Evolutionary conservation across 371 early-diverging fungal genomes (phyloP).

Genomic region (Actinomucor elegans): DNA sequence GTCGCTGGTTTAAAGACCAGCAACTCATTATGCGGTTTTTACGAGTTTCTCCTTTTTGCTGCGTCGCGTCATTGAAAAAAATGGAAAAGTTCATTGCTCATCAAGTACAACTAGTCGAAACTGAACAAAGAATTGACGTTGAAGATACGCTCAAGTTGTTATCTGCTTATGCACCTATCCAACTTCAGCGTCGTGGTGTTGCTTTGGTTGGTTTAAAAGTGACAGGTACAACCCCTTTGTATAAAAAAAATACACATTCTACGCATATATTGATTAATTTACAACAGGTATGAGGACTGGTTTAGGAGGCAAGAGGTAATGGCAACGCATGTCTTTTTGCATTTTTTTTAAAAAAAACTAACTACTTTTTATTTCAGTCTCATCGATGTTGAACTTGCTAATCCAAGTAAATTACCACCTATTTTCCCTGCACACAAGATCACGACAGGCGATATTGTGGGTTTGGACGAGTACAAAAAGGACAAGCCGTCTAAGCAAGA

Average conservation of each 20-base stretch:
- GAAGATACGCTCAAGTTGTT: slow-evolving; percentile 57
- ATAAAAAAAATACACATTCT: too few species aligned
- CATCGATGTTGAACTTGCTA: slow-evolving; percentile 65
- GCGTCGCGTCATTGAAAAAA: too few species aligned
- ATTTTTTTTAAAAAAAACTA: background rate
- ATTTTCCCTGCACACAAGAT: slow-evolving; percentile 67
- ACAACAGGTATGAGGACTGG: slow-evolving; percentile 65
- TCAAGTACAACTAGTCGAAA: slow-evolving; percentile 59
- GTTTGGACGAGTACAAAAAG: slow-evolving; percentile 61
- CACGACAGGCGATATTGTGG: slow-evolving; percentile 77
- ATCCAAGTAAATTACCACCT: slow-evolving; percentile 50
- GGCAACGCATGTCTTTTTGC: background rate
- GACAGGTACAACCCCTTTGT: slow-evolving; percentile 33
- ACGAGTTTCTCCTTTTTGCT: background rate
- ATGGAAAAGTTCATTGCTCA: slow-evolving; percentile 43
- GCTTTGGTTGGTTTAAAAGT: slow-evolving; percentile 66
- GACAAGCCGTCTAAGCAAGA: slow-evolving; percentile 40
- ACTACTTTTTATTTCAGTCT: slow-evolving; percentile 32
- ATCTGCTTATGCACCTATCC: slow-evolving; percentile 53
- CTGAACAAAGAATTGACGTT: slow-evolving; percentile 64
- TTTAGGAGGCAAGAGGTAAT: slow-evolving; percentile 72
- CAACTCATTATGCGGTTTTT: background rate
- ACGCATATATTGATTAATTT: too few species aligned
- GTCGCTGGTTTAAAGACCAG: too few species aligned
- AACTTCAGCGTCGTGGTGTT: slow-evolving; percentile 70